Evolutionary conservation across 2,329 filamentous ascomycete species (phyloP).

Genomic region (Fusarium continuum): DNA sequence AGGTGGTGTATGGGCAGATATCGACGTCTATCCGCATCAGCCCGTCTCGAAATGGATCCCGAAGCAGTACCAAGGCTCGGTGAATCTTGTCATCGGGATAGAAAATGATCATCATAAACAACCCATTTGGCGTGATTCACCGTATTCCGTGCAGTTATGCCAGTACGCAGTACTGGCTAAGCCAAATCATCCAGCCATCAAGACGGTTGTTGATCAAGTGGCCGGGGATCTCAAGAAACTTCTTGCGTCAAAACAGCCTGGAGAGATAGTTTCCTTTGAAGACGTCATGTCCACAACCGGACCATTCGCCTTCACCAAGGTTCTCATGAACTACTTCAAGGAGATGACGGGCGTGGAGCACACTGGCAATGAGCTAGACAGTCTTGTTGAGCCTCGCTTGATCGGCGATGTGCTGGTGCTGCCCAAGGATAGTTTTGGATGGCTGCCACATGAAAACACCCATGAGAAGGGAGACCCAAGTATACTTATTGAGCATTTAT

Average conservation of each 20-base stretch:
- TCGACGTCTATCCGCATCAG: slow-evolving; percentile 73
- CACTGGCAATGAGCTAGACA: slow-evolving; percentile 45
- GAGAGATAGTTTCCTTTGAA: slow-evolving; percentile 35
- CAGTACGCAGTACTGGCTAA: slow-evolving; percentile 81
- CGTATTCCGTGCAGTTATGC: slow-evolving; percentile 77
- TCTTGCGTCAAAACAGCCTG: slow-evolving; percentile 23
- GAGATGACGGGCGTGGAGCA: slow-evolving; percentile 38
- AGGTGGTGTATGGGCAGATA: slow-evolving; percentile 76
- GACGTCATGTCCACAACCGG: slow-evolving; percentile 48
- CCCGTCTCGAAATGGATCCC: slow-evolving; percentile 75
- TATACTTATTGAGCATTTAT: slow-evolving; percentile 35
- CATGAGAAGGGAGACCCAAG: slow-evolving; percentile 27
- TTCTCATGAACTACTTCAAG: slow-evolving; percentile 45
- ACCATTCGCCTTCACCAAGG: slow-evolving; percentile 46
- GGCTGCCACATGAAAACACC: slow-evolving; percentile 31
- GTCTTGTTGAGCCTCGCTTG: slow-evolving; percentile 42
- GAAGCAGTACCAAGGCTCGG: slow-evolving; percentile 55
- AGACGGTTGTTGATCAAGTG: slow-evolving; percentile 72
- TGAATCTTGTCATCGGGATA: slow-evolving; percentile 75
- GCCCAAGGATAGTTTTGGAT: slow-evolving; percentile 44
- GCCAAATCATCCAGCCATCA: slow-evolving; percentile 73
- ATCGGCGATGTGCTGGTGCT: slow-evolving; percentile 48
- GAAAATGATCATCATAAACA: slow-evolving; percentile 65
- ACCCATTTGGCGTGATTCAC: slow-evolving; percentile 62
- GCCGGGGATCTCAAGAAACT: slow-evolving; percentile 51